A percentile compares a stretch with the other conserved stretches of the same genome.
phyloP scores from a whole-genome alignment of 768 basidiomycete species.

The Podaxis sp. region DNA sequence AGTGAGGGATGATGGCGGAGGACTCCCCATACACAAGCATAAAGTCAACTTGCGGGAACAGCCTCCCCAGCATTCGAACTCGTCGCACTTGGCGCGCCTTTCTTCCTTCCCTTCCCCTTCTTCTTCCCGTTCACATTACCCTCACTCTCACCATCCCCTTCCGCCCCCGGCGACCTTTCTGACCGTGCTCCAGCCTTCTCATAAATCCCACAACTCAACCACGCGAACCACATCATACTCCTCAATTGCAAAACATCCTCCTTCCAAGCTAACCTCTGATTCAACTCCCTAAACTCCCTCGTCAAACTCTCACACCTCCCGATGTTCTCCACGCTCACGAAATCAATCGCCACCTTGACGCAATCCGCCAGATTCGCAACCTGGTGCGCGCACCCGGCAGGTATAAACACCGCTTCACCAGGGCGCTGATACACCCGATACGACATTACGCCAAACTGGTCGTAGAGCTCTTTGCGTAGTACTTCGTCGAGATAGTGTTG shows the following conservation, averaged over 20 bases:
- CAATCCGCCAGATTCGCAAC: constrained; percentile 93
- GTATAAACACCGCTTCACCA: constrained; percentile 93
- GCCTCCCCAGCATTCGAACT: not conserved
- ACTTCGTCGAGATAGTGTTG: constrained; percentile 77
- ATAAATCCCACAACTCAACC: constrained; percentile 62
- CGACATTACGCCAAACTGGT: constrained; percentile 68
- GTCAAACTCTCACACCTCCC: constrained; percentile 82
- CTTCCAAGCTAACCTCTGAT: constrained; percentile 87
- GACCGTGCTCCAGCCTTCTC: constrained; percentile 22
- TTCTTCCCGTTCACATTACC: not conserved
- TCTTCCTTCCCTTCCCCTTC: constrained; percentile 8
- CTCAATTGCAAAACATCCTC: constrained; percentile 90
- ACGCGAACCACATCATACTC: constrained; percentile 94
- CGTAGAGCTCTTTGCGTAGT: constrained; percentile 65
- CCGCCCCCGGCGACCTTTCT: not conserved
- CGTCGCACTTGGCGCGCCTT: not conserved
- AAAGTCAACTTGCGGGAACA: not conserved
- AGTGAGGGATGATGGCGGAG: not conserved
- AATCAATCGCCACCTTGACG: constrained; percentile 94
- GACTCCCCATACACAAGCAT: not conserved
- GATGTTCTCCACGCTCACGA: constrained; percentile 93
- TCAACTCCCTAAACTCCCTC: constrained; percentile 87
- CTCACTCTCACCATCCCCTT: not conserved
- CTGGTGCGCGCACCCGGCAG: constrained; percentile 92
- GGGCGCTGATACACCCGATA: constrained; percentile 87